Conservation (phyloP, 345 rosid species). For the Pseudoturritis turrita region DNA sequence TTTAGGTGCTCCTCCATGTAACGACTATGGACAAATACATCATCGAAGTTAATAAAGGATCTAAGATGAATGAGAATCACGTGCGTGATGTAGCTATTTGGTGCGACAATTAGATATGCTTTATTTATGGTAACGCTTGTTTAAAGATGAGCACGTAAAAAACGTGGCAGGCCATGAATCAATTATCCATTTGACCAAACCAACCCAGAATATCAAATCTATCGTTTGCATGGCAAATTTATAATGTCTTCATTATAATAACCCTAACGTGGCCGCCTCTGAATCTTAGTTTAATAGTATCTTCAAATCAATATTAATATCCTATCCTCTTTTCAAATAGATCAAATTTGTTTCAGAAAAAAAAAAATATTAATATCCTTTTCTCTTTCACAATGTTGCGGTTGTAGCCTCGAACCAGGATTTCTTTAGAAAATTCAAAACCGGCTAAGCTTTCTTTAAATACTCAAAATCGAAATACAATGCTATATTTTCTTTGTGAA, state of each 20-base stretch:
- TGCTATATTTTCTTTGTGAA: no score
- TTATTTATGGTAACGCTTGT: not conserved
- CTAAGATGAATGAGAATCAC: constrained; percentile 5
- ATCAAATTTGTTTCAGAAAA: no score
- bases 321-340: no score
- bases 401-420: no score
- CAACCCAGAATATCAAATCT: not conserved
- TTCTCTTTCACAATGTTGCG: no score
- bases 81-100: not conserved
- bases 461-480: no score
- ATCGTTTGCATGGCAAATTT: not conserved
- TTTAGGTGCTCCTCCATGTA: no score
- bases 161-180: constrained; percentile 6
- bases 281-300: not conserved
- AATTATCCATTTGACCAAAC: not conserved
- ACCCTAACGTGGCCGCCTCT: not conserved
- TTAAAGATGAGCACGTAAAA: not conserved
- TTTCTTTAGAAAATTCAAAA: no score
- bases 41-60: not conserved
- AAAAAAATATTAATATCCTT: no score
- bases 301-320: not conserved
- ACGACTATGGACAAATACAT: no score
- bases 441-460: no score
- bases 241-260: not conserved
- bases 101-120: not conserved